Base-by-base conservation (phyloP, 2,329 filamentous ascomycete species). In the Ophiostoma sp. region DNA sequence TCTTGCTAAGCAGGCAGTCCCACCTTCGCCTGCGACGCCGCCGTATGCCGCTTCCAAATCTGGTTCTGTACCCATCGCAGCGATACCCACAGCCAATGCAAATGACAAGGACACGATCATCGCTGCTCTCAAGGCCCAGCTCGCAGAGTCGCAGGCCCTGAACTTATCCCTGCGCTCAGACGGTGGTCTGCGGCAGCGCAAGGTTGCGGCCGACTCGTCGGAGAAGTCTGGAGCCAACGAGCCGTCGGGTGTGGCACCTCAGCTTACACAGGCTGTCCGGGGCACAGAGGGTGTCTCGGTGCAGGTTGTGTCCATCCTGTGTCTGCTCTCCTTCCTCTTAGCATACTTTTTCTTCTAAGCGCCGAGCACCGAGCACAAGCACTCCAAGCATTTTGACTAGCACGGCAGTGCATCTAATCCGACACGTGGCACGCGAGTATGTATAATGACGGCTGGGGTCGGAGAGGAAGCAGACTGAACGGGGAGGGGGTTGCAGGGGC, bases 281-380 rank as follows among this genome's bases (percentile, higher is more conserved):
- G 85, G 78, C 77, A 88, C 79, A 73, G 87, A 93, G 74, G 94
- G 95, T 36, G 94, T 99, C 3, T 89, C 95, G 0, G 87, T 99
- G 65, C 89, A 94, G 77, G 86, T 94, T 71, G 91, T 91, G 62
- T 94, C 95, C 36, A 82, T 87, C 36, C 81, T 99, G 60, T 97
- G 93, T 77, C 82, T 99, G 74, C 75, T 96, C 72, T 93, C 92
- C 82, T 99, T 99, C 81, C 80, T 99, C 76, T 85, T 98, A 74
- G 95, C 93, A 68, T 99, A 97, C 80, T 87, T 98, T 79, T 93
- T 99, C 83, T 99, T 99, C 80, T 99, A 88, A 83, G 41, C 36
- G 42, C 42, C 6, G 3, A 44, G 42, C 42, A 44, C 6, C 42
- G 42, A 44, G 42, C 4, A 42, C 41, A n/a, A 7, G 64, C 7